Percentiles rank a stretch among this genome's conserved stretches.
Conservation (phyloP, 108 stramenopile species). For the Pseudonitzschia pungens region DNA sequence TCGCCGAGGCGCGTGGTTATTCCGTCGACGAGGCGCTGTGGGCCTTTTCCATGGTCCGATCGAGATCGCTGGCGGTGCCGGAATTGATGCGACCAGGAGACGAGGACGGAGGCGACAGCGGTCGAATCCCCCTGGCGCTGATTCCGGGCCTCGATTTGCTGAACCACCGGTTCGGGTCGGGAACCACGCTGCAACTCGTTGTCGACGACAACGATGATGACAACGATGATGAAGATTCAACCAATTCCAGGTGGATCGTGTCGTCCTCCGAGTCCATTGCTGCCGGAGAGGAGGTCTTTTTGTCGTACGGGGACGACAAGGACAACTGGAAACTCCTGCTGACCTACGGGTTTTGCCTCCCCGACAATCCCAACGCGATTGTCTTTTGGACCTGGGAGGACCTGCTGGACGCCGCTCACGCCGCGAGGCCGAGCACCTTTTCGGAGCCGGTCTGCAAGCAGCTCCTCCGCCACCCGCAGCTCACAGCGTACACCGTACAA, state of each 20-base stretch:
- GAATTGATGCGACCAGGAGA: slow-evolving; percentile 15
- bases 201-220: not conserved
- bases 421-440: slow-evolving; percentile 34
- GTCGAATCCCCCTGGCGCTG: slow-evolving; percentile 25
- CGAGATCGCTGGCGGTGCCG: slow-evolving; percentile 32
- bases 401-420: slow-evolving; percentile 34
- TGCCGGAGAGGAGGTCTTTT: slow-evolving; percentile 38
- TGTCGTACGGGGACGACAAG: slow-evolving; percentile 34
- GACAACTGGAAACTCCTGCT: slow-evolving; percentile 38
- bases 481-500: not conserved
- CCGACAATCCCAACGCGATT: slow-evolving; percentile 18
- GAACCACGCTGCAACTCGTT: slow-evolving; percentile 19
- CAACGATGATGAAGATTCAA: not conserved
- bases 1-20: not conserved
- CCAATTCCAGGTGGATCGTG: slow-evolving; percentile 16
- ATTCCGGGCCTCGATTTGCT: slow-evolving; percentile 40
- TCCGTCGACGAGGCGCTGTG: slow-evolving; percentile 21
- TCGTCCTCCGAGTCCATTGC: slow-evolving; percentile 17
- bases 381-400: slow-evolving; percentile 37
- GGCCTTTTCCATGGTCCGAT: slow-evolving; percentile 36
- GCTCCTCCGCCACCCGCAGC: slow-evolving; percentile 26
- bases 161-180: slow-evolving; percentile 27
- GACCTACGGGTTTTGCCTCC: slow-evolving; percentile 32
- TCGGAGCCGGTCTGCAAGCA: slow-evolving; percentile 7
- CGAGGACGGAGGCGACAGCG: not conserved